Percentiles rank a stretch among this genome's conserved stretches.
Conservation (phyloP, 73 alveolate species). For the Diophrys sp. region DNA sequence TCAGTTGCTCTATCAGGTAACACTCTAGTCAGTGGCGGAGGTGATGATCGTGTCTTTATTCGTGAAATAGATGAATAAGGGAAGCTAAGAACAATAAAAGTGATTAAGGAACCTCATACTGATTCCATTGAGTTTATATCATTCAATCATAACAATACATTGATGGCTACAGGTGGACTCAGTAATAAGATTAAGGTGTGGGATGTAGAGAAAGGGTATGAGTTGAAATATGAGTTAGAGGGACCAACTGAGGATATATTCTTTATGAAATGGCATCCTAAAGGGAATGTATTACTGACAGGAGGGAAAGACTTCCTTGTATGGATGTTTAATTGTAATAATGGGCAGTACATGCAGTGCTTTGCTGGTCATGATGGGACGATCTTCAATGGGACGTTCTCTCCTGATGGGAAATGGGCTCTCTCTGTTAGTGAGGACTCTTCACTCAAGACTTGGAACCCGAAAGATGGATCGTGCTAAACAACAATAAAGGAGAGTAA, state of each 20-base stretch:
- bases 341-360: conserved; percentile 30
- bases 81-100: background rate
- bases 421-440: conserved; percentile 45
- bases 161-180: conserved; percentile 45
- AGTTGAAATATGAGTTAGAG: conserved; percentile 31
- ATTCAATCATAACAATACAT: conserved; percentile 46
- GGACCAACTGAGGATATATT: conserved; percentile 56
- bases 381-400: conserved; percentile 28
- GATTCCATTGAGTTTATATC: conserved; percentile 55
- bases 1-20: conserved; percentile 10
- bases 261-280: conserved; percentile 60
- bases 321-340: conserved; percentile 52
- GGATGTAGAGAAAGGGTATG: conserved; percentile 15
- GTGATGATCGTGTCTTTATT: conserved; percentile 43
- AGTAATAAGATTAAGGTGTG: conserved; percentile 15
- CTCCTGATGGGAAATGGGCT: conserved; percentile 49
- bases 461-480: conserved; percentile 5
- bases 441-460: conserved; percentile 55
- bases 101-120: conserved; percentile 37
- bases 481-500: conserved; percentile 18
- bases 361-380: conserved; percentile 51
- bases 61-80: conserved; percentile 36
- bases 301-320: conserved; percentile 56
- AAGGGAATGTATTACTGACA: conserved; percentile 42
- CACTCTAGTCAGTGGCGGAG: conserved; percentile 50